A percentile compares a stretch with the other conserved stretches of the same genome.
phyloP scores from a whole-genome alignment of 352 stramenopile species.

The Phytophthora tentaculata region DNA sequence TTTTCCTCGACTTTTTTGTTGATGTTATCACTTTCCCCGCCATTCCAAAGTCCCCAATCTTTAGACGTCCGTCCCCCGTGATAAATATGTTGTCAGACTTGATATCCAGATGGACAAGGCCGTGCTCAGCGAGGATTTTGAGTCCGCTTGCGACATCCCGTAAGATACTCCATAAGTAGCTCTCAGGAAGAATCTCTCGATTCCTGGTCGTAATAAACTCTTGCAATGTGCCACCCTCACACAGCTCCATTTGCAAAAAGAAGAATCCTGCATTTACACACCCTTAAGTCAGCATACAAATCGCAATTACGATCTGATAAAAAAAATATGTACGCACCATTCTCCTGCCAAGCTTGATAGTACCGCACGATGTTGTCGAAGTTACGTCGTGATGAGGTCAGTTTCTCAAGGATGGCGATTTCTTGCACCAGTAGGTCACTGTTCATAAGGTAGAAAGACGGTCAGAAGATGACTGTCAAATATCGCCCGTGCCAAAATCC shows the following conservation, averaged over 20 bases:
- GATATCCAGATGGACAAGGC: slow-evolving; percentile 95
- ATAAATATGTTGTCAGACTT: slow-evolving; percentile 98
- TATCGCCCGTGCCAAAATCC: neutral
- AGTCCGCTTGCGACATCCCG: slow-evolving; percentile 79
- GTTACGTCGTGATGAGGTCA: slow-evolving; percentile 41
- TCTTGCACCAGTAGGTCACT: slow-evolving; percentile 73
- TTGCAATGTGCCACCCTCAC: slow-evolving; percentile 85
- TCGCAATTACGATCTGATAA: too few relatives aligned
- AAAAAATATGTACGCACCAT: slow-evolving; percentile 48
- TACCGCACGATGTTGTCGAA: slow-evolving; percentile 93
- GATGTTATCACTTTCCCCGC: slow-evolving; percentile 58
- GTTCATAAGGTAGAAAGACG: slow-evolving; percentile 3
- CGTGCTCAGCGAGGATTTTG: slow-evolving; percentile 87
- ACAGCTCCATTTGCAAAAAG: slow-evolving; percentile 96
- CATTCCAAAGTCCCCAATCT: slow-evolving; percentile 95
- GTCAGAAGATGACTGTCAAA: neutral
- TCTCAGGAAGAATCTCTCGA: slow-evolving; percentile 51
- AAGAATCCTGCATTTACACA: slow-evolving; percentile 64
- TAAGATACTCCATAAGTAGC: slow-evolving; percentile 79
- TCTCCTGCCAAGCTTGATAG: slow-evolving; percentile 95
- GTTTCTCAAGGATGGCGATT: slow-evolving; percentile 57
- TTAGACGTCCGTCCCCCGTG: slow-evolving; percentile 60
- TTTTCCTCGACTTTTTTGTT: slow-evolving; percentile 22
- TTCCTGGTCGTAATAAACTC: slow-evolving; percentile 58
- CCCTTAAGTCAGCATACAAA: neutral